A percentile compares a stretch with the other conserved stretches of the same genome.
Conservation (phyloP, 257 asterid species). For the Fraxinus pennsylvanica region DNA sequence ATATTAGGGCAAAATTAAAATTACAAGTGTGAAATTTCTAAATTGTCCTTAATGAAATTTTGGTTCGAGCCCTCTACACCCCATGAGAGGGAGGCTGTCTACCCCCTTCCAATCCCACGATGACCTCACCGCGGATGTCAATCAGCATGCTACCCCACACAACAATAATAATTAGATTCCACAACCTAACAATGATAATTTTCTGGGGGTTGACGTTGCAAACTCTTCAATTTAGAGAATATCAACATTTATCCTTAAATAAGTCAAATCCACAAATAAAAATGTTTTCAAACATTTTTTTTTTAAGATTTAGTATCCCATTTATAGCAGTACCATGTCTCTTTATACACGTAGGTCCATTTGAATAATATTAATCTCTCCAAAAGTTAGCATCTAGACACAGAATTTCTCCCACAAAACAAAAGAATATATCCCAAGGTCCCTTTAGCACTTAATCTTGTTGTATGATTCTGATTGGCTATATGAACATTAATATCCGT, state of each 20-base stretch:
- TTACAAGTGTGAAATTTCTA: too few species aligned
- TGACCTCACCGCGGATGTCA: too few species aligned
- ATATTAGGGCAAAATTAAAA: too few species aligned
- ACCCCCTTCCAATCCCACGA: too few species aligned
- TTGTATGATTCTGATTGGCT: neutral
- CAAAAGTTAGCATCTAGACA: conserved; percentile 22
- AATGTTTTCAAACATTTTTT: conserved; percentile 18
- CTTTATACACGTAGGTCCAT: conserved; percentile 15
- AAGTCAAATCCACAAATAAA: conserved; percentile 13
- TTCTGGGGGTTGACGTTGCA: conserved; percentile 21
- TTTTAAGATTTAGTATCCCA: neutral
- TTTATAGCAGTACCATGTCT: neutral
- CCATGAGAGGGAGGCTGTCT: too few species aligned
- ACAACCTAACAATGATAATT: neutral
- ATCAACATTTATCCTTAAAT: conserved; percentile 6
- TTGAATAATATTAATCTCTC: conserved; percentile 18
- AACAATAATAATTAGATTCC: too few species aligned
- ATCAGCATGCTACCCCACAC: too few species aligned
- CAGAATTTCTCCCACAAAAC: conserved; percentile 18
- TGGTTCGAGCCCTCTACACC: too few species aligned
- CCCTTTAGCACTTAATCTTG: conserved; percentile 18
- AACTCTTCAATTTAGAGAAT: conserved; percentile 22
- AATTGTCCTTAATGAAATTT: too few species aligned
- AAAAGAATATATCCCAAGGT: conserved; percentile 42
- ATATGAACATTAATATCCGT: conserved; percentile 22